phyloP scores from a whole-genome alignment of 179 eudicot genomes.

The Gypsophila paniculata region DNA sequence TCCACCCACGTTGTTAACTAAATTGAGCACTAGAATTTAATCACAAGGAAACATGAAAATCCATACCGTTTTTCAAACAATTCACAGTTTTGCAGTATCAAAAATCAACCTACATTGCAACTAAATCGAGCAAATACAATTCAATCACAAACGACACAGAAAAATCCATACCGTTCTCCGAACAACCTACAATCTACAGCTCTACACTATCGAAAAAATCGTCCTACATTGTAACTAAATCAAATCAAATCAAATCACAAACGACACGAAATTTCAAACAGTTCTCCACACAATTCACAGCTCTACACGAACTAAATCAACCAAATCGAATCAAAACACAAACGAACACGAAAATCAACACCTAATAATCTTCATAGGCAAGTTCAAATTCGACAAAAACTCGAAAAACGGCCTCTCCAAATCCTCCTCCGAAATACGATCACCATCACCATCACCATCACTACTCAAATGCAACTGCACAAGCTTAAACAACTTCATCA shows the following conservation, averaged over 20 bases:
- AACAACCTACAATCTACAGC: too few relatives aligned
- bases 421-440: conserved; percentile 51
- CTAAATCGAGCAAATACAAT: neutral
- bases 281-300: neutral
- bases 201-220: neutral
- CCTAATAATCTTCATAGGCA: conserved; percentile 66
- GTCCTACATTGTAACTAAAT: neutral
- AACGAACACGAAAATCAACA: conserved; percentile 19
- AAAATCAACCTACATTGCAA: neutral
- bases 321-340: neutral
- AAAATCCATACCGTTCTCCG: neutral
- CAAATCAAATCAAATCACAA: neutral
- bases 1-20: neutral
- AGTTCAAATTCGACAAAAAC: conserved; percentile 45
- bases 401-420: conserved; percentile 64
- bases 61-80: neutral
- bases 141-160: neutral
- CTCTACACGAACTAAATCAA: neutral
- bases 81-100: too few relatives aligned
- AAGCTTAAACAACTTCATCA: conserved; percentile 59
- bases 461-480: conserved; percentile 49
- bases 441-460: conserved; percentile 19
- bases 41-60: neutral
- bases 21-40: neutral
- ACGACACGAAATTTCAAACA: neutral